Conservation (phyloP, 2,329 filamentous ascomycete species). For the Verticillium zaregamsianum region DNA sequence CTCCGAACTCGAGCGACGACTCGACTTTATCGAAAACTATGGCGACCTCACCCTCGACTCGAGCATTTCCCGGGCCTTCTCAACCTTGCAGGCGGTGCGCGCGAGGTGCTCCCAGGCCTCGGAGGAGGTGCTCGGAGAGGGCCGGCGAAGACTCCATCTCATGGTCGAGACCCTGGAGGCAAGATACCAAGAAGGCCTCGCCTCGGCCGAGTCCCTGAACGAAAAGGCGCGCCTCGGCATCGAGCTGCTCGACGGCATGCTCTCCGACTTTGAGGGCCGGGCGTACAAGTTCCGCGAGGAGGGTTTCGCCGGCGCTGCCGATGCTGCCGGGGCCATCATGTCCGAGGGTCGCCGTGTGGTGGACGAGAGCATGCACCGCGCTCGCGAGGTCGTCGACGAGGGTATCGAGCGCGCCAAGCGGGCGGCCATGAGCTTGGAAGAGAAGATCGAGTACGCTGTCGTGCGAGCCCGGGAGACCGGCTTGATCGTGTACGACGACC, state of each 20-base stretch:
- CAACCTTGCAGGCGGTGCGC: conserved; percentile 80
- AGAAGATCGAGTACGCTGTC: conserved; percentile 79
- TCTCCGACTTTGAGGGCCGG: conserved; percentile 79
- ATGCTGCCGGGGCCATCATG: conserved; percentile 67
- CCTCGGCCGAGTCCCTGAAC: conserved; percentile 79
- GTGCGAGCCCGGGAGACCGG: conserved; percentile 71
- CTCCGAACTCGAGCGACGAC: conserved; percentile 76
- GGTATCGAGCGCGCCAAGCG: conserved; percentile 78
- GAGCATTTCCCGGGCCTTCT: conserved; percentile 78
- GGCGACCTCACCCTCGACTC: conserved; percentile 79
- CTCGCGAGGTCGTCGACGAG: conserved; percentile 73
- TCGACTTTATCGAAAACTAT: conserved; percentile 87
- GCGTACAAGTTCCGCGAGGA: conserved; percentile 77
- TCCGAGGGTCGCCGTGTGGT: conserved; percentile 76
- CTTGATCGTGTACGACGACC: conserved; percentile 81
- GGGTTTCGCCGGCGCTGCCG: conserved; percentile 63
- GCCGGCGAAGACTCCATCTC: conserved; percentile 76
- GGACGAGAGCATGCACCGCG: conserved; percentile 72
- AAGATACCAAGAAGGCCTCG: conserved; percentile 81
- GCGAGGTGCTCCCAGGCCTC: conserved; percentile 86
- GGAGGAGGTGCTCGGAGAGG: conserved; percentile 83
- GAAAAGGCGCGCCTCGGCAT: conserved; percentile 89
- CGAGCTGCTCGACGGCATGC: conserved; percentile 77
- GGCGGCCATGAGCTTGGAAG: conserved; percentile 76
- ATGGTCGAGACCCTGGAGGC: conserved; percentile 90